A percentile compares a stretch with the other conserved stretches of the same genome.
These are phyloP conservation scores for Umbelopsis vinacea DNA, from an alignment of 192 early-diverging fungal genomes.

Conservation along the genomic window DNA sequence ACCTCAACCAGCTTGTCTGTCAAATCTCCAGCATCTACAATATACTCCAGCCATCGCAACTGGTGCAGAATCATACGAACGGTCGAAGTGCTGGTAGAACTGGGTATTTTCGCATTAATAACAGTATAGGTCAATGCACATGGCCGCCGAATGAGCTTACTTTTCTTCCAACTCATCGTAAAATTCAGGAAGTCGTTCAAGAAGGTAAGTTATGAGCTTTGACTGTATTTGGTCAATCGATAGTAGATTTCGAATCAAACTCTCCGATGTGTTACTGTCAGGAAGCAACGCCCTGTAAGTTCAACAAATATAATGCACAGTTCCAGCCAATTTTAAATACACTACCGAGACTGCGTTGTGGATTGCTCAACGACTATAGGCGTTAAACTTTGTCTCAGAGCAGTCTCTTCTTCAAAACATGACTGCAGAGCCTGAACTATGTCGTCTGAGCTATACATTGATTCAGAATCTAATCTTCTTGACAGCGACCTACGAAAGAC, in stretches of 20 bases:
- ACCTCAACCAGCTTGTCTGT: conserved; percentile 70
- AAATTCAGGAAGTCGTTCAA: conserved; percentile 68
- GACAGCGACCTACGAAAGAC: conserved; percentile 12
- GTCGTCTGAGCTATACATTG: not conserved
- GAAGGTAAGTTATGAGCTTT: conserved; percentile 50
- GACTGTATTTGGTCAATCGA: conserved; percentile 65
- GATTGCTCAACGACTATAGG: conserved; percentile 1
- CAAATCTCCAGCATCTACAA: conserved; percentile 62
- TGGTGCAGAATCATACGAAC: conserved; percentile 72
- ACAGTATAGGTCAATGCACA: not conserved
- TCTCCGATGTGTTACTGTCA: conserved; percentile 45
- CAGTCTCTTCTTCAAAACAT: conserved; percentile 6
- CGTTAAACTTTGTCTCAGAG: conserved; percentile 29
- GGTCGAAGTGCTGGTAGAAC: conserved; percentile 50
- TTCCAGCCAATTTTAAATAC: not conserved
- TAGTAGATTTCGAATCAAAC: conserved; percentile 63
- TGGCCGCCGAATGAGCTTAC: not conserved
- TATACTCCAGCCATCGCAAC: conserved; percentile 76
- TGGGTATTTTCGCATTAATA: conserved; percentile 28
- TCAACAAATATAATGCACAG: not conserved
- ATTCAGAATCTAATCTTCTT: not conserved
- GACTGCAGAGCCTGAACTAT: conserved; percentile 25
- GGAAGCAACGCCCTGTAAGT: not conserved
- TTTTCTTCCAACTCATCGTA: conserved; percentile 51
- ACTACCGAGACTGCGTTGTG: conserved; percentile 12